Evolutionary conservation across 2,329 filamentous ascomycete species (phyloP).

Genomic region (Curvularia eragrostidis): DNA sequence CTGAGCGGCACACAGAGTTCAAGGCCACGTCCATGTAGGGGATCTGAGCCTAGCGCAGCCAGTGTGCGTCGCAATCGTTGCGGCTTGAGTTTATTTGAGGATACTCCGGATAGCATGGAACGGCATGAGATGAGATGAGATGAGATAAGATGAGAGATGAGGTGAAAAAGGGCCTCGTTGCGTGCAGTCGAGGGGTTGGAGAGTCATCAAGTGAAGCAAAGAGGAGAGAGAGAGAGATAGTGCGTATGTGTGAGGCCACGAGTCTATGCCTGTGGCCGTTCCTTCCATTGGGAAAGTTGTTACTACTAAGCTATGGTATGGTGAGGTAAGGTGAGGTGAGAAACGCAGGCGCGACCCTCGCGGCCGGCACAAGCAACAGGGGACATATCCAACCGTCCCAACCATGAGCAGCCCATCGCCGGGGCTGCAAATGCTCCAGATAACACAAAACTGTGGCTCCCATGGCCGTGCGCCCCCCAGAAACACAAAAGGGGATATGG

Average conservation of each 20-base stretch:
- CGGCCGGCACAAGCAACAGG: constrained; percentile 28
- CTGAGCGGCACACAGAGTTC: constrained; percentile 14
- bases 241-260: constrained; percentile 25
- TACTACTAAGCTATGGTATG: constrained; percentile 25
- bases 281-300: constrained; percentile 26
- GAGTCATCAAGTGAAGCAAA: constrained; percentile 17
- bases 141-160: neutral
- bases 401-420: constrained; percentile 26
- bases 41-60: constrained; percentile 16
- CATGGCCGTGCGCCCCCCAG: neutral
- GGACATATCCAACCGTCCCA: constrained; percentile 28
- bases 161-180: constrained; percentile 13
- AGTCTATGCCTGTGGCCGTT: constrained; percentile 26
- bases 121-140: neutral
- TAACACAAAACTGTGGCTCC: constrained; percentile 15
- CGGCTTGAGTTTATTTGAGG: constrained; percentile 15
- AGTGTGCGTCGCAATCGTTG: constrained; percentile 18
- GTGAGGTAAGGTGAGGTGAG: constrained; percentile 20
- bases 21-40: constrained; percentile 15
- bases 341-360: constrained; percentile 24
- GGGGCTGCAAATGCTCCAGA: constrained; percentile 30
- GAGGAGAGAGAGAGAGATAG: constrained; percentile 20
- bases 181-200: constrained; percentile 18
- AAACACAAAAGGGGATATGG: constrained; percentile 29
- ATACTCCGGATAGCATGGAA: neutral